Base-by-base conservation (phyloP, 148 eudicot species). In the Dysphania ambrosioides region DNA sequence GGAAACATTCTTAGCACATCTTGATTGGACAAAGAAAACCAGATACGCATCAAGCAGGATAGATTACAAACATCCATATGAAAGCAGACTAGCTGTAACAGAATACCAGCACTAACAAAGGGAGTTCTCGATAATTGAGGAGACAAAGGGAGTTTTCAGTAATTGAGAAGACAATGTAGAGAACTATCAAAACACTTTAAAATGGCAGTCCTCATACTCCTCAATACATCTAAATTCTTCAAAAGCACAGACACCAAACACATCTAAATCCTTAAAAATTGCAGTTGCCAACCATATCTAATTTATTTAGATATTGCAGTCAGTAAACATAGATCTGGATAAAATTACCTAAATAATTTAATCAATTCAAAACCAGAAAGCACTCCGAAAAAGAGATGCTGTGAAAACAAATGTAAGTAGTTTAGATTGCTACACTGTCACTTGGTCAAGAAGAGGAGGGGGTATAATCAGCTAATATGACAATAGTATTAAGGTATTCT, bases 21-120 rank as follows among this genome's bases (percentile, higher is more conserved):
- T 36, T 24, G 57, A 38, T 26, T 30, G 38, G 13, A 61, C 47
- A 66, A 31, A 65, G 38, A 21, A 23, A 16, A 26, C 0, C 21
- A 31, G 31, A 49, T 26, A 21, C 21, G 18, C 35, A 1, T 58
- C 24, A 68, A 4, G 8, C 23, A 72, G 19, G 31, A 24, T 55
- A 70, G 11, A 44, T 69, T 49, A 53, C 56, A 40, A 56, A 49
- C 30, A 26, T 49, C 4, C 53, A 36, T 55, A 66, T 5, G 26
- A 27, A 18, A 36, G 40, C 32, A 71, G 31, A 76, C 56, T 8
- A 36, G 51, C 24, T 27, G 10, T 26, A 64, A 73, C 8, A 29
- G 27, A 44, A 41, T 27, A 57, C 13, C 30, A 60, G 75, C 71
- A 64, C 15, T 34, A 55, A 53, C 41, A 49, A 71, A 70, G 63